Base-by-base conservation (phyloP, 768 basidiomycete genomes). In the Porpolomopsis calyptriformis region DNA sequence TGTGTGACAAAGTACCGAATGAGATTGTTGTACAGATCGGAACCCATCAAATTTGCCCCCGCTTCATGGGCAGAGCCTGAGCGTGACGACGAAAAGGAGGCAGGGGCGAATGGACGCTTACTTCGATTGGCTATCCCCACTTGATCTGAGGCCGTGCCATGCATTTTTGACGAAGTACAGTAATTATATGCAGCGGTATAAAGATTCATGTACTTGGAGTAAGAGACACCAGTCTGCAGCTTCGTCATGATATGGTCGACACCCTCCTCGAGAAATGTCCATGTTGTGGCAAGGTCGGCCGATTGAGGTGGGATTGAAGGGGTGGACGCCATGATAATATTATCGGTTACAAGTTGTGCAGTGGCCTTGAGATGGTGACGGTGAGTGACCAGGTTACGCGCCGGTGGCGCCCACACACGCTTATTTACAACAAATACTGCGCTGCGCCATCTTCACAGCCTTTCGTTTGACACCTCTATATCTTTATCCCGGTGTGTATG, bases 131-230 rank as follows among this genome's bases (percentile, higher is more conserved):
- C 76, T 53, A 80, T 71, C 40, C 63, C 73, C 57, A 69, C 65
- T 23, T 65, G 58, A 47, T 73, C 73, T 42, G 65, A 57, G 35
- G 70, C 58, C 46, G 64, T 65, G 39, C 72, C 71, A 56, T 75
- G 77, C 80, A 83, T 84, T 62, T 81, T 82, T 2, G 85, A 85
- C 23, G 85, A 85, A 22, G 89, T 97, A 60, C 96, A 99, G 63
- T 94, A 98, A 69, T 98, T 97, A 73, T 99, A 98, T 7, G 89
- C 86, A 43, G 91, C 88, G 19, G 92, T 94, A 66, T 97, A 79
- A 36, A 81, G 54, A 56, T 83, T 91, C 88, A 85, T 90, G 61
- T 90, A 89, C 73, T 80, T 88, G 53, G 27, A 49, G 56, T 66
- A 68, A 18, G 88, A 88, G 44, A 91, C 83, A 49, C 88, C 88